A percentile compares a stretch with the other conserved stretches of the same genome.
phyloP scores from a whole-genome alignment of 73 alveolate genomes.

The Paramecium octaurelia region DNA sequence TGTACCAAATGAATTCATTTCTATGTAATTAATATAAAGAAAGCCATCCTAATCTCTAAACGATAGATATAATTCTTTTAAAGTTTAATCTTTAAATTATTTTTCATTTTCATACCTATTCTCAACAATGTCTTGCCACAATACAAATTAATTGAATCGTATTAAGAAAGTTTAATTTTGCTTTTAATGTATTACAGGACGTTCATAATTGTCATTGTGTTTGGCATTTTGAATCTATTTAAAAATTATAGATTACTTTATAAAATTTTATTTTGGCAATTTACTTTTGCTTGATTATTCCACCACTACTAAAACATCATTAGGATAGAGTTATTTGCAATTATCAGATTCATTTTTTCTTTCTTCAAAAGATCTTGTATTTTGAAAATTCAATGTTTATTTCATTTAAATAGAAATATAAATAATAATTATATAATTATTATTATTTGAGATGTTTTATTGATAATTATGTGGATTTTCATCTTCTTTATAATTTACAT shows the following conservation, averaged over 20 bases:
- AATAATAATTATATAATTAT: background rate
- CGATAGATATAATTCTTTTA: background rate
- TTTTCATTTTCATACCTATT: background rate
- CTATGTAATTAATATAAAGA: slow-evolving; percentile 17
- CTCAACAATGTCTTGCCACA: background rate
- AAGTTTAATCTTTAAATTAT: background rate
- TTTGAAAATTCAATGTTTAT: background rate
- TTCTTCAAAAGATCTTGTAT: slow-evolving; percentile 1
- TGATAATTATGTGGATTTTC: background rate
- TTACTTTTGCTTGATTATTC: slow-evolving; percentile 1
- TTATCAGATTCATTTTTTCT: slow-evolving; percentile 28
- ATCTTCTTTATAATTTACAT: background rate
- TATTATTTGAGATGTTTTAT: background rate
- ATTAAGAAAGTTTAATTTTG: background rate
- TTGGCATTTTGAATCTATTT: background rate
- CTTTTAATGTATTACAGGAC: background rate
- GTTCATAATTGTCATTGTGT: background rate
- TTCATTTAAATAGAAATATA: background rate
- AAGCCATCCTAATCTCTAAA: slow-evolving; percentile 28
- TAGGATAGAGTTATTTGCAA: background rate
- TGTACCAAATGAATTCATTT: slow-evolving; percentile 28
- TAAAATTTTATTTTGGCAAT: slow-evolving; percentile 18
- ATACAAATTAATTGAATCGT: slow-evolving; percentile 23
- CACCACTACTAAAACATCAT: background rate
- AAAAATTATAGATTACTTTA: background rate